Conservation (phyloP, 805 yeast species). For the Yamadazyma olivae region DNA sequence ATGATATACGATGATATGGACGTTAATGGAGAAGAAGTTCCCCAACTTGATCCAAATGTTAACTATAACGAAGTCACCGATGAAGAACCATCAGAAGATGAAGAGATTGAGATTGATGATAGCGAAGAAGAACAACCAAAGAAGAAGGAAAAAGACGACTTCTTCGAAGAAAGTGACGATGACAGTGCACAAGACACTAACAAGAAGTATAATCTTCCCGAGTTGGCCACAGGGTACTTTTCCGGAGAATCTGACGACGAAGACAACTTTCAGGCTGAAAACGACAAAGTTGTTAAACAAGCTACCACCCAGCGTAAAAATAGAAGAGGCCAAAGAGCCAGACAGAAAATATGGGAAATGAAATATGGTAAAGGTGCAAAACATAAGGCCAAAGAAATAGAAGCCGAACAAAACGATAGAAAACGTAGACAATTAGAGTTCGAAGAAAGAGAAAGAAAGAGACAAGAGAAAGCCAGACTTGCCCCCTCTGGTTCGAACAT, state of each 20-base stretch:
- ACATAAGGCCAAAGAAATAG: constrained; percentile 70
- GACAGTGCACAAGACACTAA: constrained; percentile 15
- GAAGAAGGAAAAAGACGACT: constrained; percentile 37
- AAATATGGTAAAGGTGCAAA: constrained; percentile 84
- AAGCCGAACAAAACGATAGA: constrained; percentile 51
- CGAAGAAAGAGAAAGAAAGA: constrained; percentile 69
- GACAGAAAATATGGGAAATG: constrained; percentile 94
- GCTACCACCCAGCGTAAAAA: constrained; percentile 67
- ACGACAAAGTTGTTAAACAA: constrained; percentile 49
- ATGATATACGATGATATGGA: constrained; percentile 39
- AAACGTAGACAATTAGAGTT: constrained; percentile 60
- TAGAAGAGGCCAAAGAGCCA: constrained; percentile 95
- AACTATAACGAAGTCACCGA: constrained; percentile 65
- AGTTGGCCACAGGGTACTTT: constrained; percentile 72
- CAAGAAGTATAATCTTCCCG: constrained; percentile 51
- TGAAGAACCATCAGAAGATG: constrained; percentile 50
- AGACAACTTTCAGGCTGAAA: constrained; percentile 37
- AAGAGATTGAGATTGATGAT: constrained; percentile 4
- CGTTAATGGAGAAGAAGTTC: constrained; percentile 33
- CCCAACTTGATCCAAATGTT: constrained; percentile 30
- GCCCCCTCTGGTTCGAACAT: constrained; percentile 39
- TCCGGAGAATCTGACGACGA: constrained; percentile 81
- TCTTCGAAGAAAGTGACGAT: constrained; percentile 17
- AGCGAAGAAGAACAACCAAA: constrained; percentile 14
- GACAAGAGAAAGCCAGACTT: constrained; percentile 59